Base-by-base conservation (phyloP, 2,329 filamentous ascomycete species). In the Fusarium succisae region DNA sequence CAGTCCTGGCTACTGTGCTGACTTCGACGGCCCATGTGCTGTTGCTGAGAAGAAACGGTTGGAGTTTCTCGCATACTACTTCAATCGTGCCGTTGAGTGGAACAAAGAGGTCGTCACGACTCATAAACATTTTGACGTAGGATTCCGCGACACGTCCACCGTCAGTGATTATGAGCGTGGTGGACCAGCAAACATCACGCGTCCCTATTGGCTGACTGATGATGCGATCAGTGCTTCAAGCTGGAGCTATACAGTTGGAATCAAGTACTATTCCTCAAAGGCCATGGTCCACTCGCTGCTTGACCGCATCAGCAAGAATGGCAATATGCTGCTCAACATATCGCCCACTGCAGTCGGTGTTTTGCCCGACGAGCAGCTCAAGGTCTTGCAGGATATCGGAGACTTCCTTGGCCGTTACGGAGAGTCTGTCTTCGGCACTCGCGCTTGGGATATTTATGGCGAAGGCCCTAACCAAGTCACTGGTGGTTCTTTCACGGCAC, bases 191-290 rank as follows among this genome's bases (percentile, higher is more conserved):
- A 69, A 63, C 4, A 67, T 69, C 4, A 67, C 59, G 1, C 66
- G 66, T 0, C 66, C 66, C 5, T 69, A 69, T 18, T 69, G 64
- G 66, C 20, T 69, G 37, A 69, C 66, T 1, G 66, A 69, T 3
- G 66, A 69, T 1, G 66, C 66, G 1, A 63, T 69, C 30, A 69
- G 66, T 10, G 64, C 64, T 20, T 69, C 66, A 1, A 69, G 66
- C 30, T 69, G 66, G 66, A 69, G 64, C 15, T 69, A 69, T 11
- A 69, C 66, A 1, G 48, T 54, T 1, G 66, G 66, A 1, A 69
- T 69, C n/a, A 63, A 69, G 14, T 69, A 69, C 20, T 69, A 69
- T 20, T 63, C 55, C 14, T 69, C 64, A 3, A 69, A 69, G 8
- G 55, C 66, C 37, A 69, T 69, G 66, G 37, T 69, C 0, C 64